These are phyloP conservation scores for Cyberlindnera subsufficiens DNA, from an alignment of 805 yeast genomes.

Conservation along the genomic window DNA sequence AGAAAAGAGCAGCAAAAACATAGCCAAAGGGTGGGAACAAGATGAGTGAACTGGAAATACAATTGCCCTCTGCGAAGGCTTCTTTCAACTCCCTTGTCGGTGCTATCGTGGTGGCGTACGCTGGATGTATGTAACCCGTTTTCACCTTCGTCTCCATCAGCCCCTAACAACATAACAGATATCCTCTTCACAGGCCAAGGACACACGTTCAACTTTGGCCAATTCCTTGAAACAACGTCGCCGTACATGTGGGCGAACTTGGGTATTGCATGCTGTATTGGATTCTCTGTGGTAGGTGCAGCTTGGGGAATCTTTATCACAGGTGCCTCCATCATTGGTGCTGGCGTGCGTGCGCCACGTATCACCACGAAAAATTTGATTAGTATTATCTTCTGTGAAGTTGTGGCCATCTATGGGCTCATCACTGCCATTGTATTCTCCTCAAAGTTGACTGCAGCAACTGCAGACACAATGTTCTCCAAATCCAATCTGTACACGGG, in stretches of 20 bases:
- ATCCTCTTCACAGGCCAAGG: conserved; percentile 85
- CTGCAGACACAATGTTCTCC: conserved; percentile 57
- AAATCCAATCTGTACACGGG: conserved; percentile 90
- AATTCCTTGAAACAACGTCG: conserved; percentile 75
- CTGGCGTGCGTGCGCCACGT: conserved; percentile 96
- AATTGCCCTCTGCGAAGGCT: conserved; percentile 15
- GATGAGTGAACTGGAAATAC: conserved; percentile 12
- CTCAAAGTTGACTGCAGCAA: conserved; percentile 72
- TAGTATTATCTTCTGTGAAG: conserved; percentile 97
- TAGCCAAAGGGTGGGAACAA: neutral
- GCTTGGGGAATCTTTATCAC: conserved; percentile 99
- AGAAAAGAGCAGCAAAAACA: no score
- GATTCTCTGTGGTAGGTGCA: conserved; percentile 93
- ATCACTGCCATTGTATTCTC: conserved; percentile 97
- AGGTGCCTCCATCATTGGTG: conserved; percentile 91
- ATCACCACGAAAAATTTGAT: conserved; percentile 96
- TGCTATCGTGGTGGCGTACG: conserved; percentile 16
- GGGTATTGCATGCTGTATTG: conserved; percentile 89
- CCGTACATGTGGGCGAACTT: conserved; percentile 97
- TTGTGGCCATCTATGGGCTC: conserved; percentile 96
- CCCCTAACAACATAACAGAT: conserved; percentile 12
- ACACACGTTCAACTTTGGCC: conserved; percentile 86
- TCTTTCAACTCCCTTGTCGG: conserved; percentile 14
- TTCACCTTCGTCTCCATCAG: neutral
- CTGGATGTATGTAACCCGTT: conserved; percentile 18